phyloP scores from a whole-genome alignment of 1,284 basidiomycete genomes.

The Puccinia hordei region DNA sequence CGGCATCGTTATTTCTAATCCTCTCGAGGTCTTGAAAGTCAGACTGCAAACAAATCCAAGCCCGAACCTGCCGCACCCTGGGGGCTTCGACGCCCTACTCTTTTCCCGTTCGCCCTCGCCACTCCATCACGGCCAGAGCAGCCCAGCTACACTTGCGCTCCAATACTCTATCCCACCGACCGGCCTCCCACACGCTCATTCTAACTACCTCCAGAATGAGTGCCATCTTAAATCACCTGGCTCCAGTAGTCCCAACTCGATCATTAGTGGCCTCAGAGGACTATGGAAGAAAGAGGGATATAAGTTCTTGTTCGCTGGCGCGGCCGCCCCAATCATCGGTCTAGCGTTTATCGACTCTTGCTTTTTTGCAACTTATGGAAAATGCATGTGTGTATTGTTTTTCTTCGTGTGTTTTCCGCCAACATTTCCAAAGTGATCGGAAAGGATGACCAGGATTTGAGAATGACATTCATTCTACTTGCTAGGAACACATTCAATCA shows the following conservation, averaged over 20 bases:
- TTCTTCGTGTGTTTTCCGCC: not conserved
- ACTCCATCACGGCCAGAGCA: constrained; percentile 23
- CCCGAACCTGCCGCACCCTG: constrained; percentile 45
- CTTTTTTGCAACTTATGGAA: constrained; percentile 57
- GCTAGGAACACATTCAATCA: constrained; percentile 53
- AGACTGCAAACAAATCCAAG: constrained; percentile 55
- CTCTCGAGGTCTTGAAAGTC: constrained; percentile 55
- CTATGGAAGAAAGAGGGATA: constrained; percentile 56
- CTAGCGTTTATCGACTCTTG: constrained; percentile 58
- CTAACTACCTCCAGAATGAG: constrained; percentile 16
- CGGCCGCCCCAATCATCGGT: constrained; percentile 57
- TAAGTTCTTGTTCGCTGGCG: constrained; percentile 57
- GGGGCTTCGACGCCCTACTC: constrained; percentile 45
- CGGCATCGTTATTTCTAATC: constrained; percentile 55
- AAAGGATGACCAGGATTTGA: not conserved
- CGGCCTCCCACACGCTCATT: constrained; percentile 12
- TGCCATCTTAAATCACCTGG: constrained; percentile 2
- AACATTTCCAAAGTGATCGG: not conserved
- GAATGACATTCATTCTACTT: not conserved
- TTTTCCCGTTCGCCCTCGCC: constrained; percentile 46
- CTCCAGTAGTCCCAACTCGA: constrained; percentile 22
- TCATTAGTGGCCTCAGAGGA: constrained; percentile 51
- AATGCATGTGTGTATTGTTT: constrained; percentile 54
- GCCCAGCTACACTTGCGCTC: constrained; percentile 41
- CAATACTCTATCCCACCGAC: constrained; percentile 47